These are phyloP conservation scores for Raffaelea albimanens DNA, from an alignment of 2,329 filamentous ascomycete genomes.

Conservation along the genomic window DNA sequence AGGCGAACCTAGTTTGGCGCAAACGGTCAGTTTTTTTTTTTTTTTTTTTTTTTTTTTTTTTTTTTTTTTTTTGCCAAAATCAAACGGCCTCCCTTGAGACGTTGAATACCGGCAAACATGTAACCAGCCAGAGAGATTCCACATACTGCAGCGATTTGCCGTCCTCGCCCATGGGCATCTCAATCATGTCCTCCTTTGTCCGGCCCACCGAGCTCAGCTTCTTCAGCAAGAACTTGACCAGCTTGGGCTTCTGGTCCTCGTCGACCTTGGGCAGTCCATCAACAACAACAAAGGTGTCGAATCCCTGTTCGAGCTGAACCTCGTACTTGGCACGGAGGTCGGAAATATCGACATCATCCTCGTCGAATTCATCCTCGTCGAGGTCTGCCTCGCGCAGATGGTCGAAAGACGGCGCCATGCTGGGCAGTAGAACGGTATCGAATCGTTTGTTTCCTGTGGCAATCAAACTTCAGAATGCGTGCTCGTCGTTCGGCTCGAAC, in stretches of 20 bases:
- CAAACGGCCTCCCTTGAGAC: too few relatives aligned
- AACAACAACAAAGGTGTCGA: conserved; percentile 92
- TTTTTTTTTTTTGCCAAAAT: not conserved
- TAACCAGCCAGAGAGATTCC: not conserved
- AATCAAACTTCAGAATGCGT: too few relatives aligned
- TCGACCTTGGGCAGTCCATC: conserved; percentile 86
- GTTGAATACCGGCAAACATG: not conserved
- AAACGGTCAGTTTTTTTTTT: not conserved
- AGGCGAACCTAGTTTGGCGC: conserved; percentile 57
- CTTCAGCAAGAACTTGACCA: conserved; percentile 91
- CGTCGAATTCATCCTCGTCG: conserved; percentile 75
- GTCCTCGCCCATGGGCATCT: conserved; percentile 87
- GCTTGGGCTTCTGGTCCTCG: conserved; percentile 85
- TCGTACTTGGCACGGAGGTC: conserved; percentile 92
- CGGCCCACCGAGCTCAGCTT: conserved; percentile 82
- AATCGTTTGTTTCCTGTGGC: too few relatives aligned
- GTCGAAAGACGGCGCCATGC: conserved; percentile 90
- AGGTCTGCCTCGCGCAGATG: conserved; percentile 86
- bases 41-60: not conserved
- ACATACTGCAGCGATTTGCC: conserved; percentile 74
- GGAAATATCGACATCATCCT: conserved; percentile 90
- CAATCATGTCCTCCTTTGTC: conserved; percentile 76
- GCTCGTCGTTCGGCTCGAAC: too few relatives aligned
- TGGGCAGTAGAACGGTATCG: conserved; percentile 28
- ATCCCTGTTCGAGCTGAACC: conserved; percentile 88